Base-by-base conservation (phyloP, 495 filamentous ascomycete genomes). In the Lasiosphaeria hispida region DNA sequence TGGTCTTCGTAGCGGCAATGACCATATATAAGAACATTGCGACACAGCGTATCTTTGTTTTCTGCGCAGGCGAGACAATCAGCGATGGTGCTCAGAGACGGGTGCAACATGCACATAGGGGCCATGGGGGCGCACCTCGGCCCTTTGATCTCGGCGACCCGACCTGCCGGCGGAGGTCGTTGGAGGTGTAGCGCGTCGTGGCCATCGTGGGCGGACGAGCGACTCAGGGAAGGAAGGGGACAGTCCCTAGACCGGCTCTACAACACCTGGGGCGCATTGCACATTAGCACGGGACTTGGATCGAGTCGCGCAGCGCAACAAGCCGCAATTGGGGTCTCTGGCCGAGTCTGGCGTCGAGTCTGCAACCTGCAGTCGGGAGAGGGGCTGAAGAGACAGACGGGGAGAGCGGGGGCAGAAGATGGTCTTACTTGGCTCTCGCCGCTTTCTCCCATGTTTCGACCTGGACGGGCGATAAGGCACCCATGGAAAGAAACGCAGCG, bases 11-110 rank as follows among this genome's bases (percentile, higher is more conserved):
- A 96, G 49, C 90, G 87, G 72, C 93, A 97, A 69, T 92, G 86
- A 33, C 93, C 93, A 71, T 96, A 96, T 58, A 97, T 96, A 38
- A 90, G 83, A 10, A 97, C 86, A 72, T 97, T 96, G 61, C 92
- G 86, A 75, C 93, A 97, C 23, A 94, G 79, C 0, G 90, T 96
- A 63, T 93, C 91, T 72, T 92, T 96, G 53, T 87, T 72, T 53
- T 79, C 75, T 78, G 40, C 48, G 13, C 23, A 10, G 18, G 9
- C 14, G 45, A 50, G 11, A 49, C 35, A 39, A 30, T 63, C 37
- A 62, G 61, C 53, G 17, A 41, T 35, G n/a, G 42, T 39, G 15
- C 42, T 30, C 30, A 10, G 38, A 17, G 52, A 13, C 19, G 38
- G 5, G 11, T 15, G 52, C 8, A 35, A 17, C 19, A 40, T 23